Conservation (phyloP, 2,329 filamentous ascomycete genomes). For the Fusarium graminum region DNA sequence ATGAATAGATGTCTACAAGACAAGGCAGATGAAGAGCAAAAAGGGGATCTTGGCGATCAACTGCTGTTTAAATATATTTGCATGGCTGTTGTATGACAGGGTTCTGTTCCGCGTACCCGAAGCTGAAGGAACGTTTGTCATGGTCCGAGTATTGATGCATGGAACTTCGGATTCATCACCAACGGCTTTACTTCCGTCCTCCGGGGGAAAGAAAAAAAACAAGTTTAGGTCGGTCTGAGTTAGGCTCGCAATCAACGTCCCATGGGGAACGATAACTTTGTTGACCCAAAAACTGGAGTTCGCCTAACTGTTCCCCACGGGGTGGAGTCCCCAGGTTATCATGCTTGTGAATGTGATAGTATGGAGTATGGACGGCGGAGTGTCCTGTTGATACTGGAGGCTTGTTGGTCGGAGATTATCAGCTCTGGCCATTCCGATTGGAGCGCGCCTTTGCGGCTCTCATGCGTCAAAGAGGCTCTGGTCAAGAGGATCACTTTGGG, state of each 20-base stretch:
- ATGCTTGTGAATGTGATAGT: background rate
- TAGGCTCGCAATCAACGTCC: background rate
- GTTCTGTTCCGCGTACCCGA: conserved; percentile 15
- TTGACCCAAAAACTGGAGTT: conserved; percentile 17
- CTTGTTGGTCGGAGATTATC: conserved; percentile 14
- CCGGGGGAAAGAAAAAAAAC: conserved; percentile 9
- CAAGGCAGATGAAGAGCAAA: conserved; percentile 2
- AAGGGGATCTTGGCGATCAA: background rate
- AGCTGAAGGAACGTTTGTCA: background rate
- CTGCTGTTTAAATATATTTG: conserved; percentile 21
- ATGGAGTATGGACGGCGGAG: background rate
- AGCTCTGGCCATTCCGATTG: conserved; percentile 17
- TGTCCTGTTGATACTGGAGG: background rate
- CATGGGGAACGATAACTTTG: conserved; percentile 15
- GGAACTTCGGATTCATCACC: background rate
- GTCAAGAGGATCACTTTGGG: background rate
- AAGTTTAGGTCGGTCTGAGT: background rate
- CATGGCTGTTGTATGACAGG: conserved; percentile 4
- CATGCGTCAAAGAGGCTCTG: background rate
- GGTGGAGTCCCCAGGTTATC: conserved; percentile 4
- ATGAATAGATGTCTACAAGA: conserved; percentile 7
- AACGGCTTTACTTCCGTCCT: background rate
- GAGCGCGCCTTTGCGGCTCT: conserved; percentile 30
- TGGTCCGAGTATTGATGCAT: conserved; percentile 1
- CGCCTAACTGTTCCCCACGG: conserved; percentile 19